Conservation (phyloP, 2,329 filamentous ascomycete genomes). For the Trichoderma cornu-damae region DNA sequence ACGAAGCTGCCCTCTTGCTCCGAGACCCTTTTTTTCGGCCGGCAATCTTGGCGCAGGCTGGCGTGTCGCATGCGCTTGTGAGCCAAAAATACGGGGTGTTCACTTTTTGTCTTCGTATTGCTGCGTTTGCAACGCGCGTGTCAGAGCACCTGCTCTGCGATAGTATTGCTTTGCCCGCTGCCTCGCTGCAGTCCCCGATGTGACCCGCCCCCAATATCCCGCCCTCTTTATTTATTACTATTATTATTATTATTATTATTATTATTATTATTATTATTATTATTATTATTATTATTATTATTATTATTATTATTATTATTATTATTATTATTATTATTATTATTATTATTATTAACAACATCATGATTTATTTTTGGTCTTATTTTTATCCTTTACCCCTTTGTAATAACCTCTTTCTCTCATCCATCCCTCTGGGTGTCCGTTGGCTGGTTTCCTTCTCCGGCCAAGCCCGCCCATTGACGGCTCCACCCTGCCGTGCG, state of each 20-base stretch:
- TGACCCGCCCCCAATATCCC: constrained; percentile 15
- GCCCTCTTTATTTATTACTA: too few species aligned
- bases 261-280: too few species aligned
- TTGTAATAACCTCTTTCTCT: too few species aligned
- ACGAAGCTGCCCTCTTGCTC: background rate
- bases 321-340: too few species aligned
- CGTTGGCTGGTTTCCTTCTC: background rate
- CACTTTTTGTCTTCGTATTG: constrained; percentile 15
- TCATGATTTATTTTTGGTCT: background rate
- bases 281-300: too few species aligned
- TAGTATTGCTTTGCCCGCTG: background rate
- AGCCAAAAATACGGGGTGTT: constrained; percentile 9
- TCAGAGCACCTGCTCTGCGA: constrained; percentile 7
- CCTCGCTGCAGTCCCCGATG: background rate
- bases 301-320: too few species aligned
- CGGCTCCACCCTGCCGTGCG: constrained; percentile 12
- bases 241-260: too few species aligned
- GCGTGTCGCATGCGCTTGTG: constrained; percentile 6
- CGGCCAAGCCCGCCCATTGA: background rate
- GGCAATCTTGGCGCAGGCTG: background rate
- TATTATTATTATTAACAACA: too few species aligned
- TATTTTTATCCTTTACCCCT: background rate
- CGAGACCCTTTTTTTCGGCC: constrained; percentile 1
- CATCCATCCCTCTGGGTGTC: too few species aligned
- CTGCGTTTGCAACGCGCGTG: background rate